phyloP scores from a whole-genome alignment of 1,284 basidiomycete genomes.

The Flammula alnicola region DNA sequence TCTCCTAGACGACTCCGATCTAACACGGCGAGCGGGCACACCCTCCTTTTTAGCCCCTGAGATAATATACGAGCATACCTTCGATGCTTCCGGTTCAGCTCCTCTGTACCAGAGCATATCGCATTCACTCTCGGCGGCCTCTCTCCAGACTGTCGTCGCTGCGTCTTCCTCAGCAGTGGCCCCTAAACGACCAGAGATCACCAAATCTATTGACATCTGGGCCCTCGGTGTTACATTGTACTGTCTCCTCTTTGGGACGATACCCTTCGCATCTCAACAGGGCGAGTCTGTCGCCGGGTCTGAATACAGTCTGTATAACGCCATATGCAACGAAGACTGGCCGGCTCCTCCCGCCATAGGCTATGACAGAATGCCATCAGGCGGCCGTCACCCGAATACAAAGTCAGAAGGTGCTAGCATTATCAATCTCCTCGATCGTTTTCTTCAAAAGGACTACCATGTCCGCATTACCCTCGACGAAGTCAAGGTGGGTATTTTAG shows the following conservation, averaged over 20 bases:
- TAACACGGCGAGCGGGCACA: slow-evolving; percentile 94
- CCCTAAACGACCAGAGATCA: slow-evolving; percentile 68
- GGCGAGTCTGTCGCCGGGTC: slow-evolving; percentile 11
- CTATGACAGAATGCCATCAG: slow-evolving; percentile 66
- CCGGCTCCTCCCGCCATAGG: slow-evolving; percentile 77
- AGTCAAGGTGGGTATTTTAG: slow-evolving; percentile 72
- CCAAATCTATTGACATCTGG: slow-evolving; percentile 99
- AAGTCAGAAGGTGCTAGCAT: slow-evolving; percentile 61
- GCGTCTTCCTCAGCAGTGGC: slow-evolving; percentile 20
- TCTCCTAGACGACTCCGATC: slow-evolving; percentile 83
- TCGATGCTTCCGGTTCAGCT: too few species aligned
- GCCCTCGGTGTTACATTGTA: slow-evolving; percentile 98
- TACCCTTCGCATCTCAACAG: slow-evolving; percentile 45
- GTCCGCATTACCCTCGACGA: slow-evolving; percentile 83
- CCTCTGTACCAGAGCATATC: too few species aligned
- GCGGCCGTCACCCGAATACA: slow-evolving; percentile 46
- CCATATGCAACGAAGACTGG: slow-evolving; percentile 85
- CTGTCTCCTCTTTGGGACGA: slow-evolving; percentile 86
- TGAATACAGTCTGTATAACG: slow-evolving; percentile 87
- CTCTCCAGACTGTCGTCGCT: too few species aligned
- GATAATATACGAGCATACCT: slow-evolving; percentile 74
- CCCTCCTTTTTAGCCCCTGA: slow-evolving; percentile 99
- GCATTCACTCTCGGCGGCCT: too few species aligned
- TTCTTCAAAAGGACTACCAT: slow-evolving; percentile 85
- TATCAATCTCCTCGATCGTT: slow-evolving; percentile 72